Conservation (phyloP, 2,329 filamentous ascomycete species). For the Amphichorda felina region DNA sequence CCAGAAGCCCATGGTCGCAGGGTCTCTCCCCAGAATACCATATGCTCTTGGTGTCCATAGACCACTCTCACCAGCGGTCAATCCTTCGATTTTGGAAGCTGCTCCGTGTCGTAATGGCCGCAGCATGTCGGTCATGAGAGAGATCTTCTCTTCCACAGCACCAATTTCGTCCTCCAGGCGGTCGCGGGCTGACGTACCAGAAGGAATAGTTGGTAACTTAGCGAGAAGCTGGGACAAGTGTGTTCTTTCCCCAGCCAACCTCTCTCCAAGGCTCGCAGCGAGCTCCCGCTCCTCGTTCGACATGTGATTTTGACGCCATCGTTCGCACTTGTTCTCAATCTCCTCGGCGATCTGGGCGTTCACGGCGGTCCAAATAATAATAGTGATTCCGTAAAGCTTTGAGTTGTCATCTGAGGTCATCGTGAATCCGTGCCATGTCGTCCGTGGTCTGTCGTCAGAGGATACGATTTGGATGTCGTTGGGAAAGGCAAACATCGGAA, state of each 20-base stretch:
- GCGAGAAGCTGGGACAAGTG: conserved; percentile 82
- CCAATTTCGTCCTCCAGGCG: conserved; percentile 88
- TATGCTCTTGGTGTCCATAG: conserved; percentile 94
- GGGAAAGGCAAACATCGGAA: conserved; percentile 98
- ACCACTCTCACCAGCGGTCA: conserved; percentile 90
- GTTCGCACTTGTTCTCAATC: conserved; percentile 70
- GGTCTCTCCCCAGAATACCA: conserved; percentile 79
- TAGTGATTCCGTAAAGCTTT: conserved; percentile 81
- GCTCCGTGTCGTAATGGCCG: conserved; percentile 87
- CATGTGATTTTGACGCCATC: conserved; percentile 79
- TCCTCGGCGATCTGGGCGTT: conserved; percentile 73
- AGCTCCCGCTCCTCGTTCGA: conserved; percentile 83
- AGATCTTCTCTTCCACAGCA: conserved; percentile 92
- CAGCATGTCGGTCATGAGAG: conserved; percentile 90
- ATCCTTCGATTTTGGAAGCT: conserved; percentile 90
- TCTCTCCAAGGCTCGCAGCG: conserved; percentile 80
- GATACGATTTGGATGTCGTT: conserved; percentile 97
- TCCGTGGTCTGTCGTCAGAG: conserved; percentile 81
- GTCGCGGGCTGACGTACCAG: conserved; percentile 72
- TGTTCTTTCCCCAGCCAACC: conserved; percentile 76
- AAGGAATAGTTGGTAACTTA: conserved; percentile 66
- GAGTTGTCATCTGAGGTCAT: conserved; percentile 93
- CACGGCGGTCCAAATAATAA: conserved; percentile 87
- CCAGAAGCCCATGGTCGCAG: conserved; percentile 81
- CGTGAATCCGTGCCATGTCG: conserved; percentile 98